Base-by-base conservation (phyloP, 2,329 filamentous ascomycete genomes). In the Pseudocercospora musae region DNA sequence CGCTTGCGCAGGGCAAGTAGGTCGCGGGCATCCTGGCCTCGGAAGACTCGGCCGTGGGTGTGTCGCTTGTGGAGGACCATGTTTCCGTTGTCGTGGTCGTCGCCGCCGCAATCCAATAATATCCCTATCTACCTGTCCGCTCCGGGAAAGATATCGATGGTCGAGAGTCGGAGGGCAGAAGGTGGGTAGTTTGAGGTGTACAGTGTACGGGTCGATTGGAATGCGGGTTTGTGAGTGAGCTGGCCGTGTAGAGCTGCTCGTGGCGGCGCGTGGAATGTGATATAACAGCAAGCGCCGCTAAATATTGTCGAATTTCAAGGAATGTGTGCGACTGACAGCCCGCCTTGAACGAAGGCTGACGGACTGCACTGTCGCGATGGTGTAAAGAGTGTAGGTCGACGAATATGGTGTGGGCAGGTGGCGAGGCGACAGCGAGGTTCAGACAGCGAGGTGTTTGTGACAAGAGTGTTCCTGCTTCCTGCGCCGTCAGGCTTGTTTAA, bases 41-140 rank as follows among this genome's bases (percentile, higher is more conserved):
- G 66, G 61, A 73, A 68, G 58, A 73, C 72, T 59, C 66, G 69
- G 42, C 69, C 72, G 59, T 71, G 71, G 13, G 56, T 66, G 66
- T 65, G 64, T 58, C 71, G 62, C 58, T 72, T 60, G 69, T 73
- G 71, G 58, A 72, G 67, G 33, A 67, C 69, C 70, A 72, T 72
- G 59, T 40, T 67, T 62, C 62, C 62, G 63, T 58, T 37, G 60
- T 27, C 15, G 49, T 58, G 15, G 23, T n/a, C 46, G 57, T 58
- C 62, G 48, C 21, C 50, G 50, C 25, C 53, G 23, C 3, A 46
- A 46, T 8, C 13, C 40, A n/a, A n/a, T 37, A 48, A 31, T 42
- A 37, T 54, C 48, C 21, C 21, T 52, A 29, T n/a, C 23, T 52
- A 18, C 48, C 48, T 52, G 48, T 52, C 48, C 48, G 48, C 48